Evolutionary conservation across 352 stramenopile species (phyloP).

Genomic region (Phytophthora chlamydospora): DNA sequence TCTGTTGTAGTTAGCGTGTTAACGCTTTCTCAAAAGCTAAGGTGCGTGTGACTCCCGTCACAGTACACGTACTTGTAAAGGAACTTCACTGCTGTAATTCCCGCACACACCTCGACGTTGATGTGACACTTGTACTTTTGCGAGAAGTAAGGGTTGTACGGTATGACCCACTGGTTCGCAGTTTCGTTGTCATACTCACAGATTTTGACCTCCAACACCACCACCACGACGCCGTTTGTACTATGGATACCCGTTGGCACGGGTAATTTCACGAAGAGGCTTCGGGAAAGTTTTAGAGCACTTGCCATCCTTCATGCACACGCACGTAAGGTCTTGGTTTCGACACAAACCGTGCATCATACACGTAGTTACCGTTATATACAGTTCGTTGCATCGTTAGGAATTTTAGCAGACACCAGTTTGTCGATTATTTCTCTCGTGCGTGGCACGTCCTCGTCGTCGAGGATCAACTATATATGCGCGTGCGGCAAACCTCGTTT

Average conservation of each 20-base stretch:
- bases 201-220: neutral
- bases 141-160: conserved; percentile 63
- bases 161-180: conserved; percentile 53
- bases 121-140: conserved; percentile 65
- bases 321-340: neutral
- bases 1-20: no score
- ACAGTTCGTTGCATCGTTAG: conserved; percentile 13
- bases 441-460: conserved; percentile 30
- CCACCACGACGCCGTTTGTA: conserved; percentile 14
- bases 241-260: conserved; percentile 9
- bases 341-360: conserved; percentile 25
- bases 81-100: conserved; percentile 53
- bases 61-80: conserved; percentile 71
- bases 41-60: no score
- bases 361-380: conserved; percentile 5
- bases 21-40: no score
- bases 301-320: conserved; percentile 28
- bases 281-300: conserved; percentile 35
- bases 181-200: conserved; percentile 24
- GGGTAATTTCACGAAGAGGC: conserved; percentile 8
- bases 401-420: conserved; percentile 31
- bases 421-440: conserved; percentile 15
- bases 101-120: conserved; percentile 59
- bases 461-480: conserved; percentile 56
- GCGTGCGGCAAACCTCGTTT: conserved; percentile 53